Percentiles rank a stretch among this genome's conserved stretches.
phyloP scores from a whole-genome alignment of 495 filamentous ascomycete species.

The Aspergillus olivimuriae region DNA sequence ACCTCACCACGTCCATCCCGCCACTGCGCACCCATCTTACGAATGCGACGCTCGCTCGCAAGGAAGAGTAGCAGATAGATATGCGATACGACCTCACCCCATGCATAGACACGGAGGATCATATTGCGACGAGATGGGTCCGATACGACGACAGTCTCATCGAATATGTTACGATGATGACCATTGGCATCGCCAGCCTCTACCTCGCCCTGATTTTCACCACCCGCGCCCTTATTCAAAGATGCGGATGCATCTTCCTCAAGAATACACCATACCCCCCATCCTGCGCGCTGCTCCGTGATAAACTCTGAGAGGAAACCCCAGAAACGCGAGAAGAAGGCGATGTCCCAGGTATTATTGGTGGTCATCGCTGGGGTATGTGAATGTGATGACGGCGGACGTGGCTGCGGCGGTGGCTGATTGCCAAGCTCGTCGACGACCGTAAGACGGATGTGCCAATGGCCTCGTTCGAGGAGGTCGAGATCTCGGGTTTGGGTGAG shows the following conservation, averaged over 20 bases:
- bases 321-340: conserved; percentile 49
- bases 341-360: conserved; percentile 18
- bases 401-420: background rate
- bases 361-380: no score
- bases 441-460: conserved; percentile 55
- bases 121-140: conserved; percentile 9
- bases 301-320: conserved; percentile 53
- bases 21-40: conserved; percentile 51
- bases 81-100: conserved; percentile 56
- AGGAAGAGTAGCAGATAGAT: conserved; percentile 61
- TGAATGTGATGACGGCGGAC: no score
- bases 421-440: no score
- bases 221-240: no score
- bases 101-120: conserved; percentile 55
- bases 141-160: no score
- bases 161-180: no score
- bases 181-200: no score
- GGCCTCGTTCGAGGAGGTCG: conserved; percentile 55
- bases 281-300: conserved; percentile 53
- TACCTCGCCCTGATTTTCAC: no score
- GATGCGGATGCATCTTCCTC: conserved; percentile 20
- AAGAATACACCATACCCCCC: conserved; percentile 55
- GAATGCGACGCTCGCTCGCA: conserved; percentile 51
- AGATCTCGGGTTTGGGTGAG: conserved; percentile 42
- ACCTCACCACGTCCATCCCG: conserved; percentile 46